These are phyloP conservation scores for Yamadazyma atmosphaerica DNA, from an alignment of 1,139 yeast genomes.

Conservation along the genomic window DNA sequence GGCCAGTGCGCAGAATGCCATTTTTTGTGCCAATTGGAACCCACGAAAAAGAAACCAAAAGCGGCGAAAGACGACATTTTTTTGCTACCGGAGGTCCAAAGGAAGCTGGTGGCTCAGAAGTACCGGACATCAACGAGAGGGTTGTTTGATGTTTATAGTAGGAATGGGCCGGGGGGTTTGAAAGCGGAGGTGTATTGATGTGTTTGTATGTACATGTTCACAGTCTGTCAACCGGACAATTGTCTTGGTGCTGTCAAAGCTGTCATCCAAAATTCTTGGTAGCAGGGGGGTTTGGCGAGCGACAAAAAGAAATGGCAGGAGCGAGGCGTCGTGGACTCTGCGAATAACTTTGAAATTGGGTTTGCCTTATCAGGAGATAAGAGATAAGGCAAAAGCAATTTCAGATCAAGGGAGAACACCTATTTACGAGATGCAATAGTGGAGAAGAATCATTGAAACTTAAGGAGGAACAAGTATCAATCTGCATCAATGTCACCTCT, in stretches of 20 bases:
- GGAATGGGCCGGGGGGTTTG: too few relatives aligned
- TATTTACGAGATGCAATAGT: too few relatives aligned
- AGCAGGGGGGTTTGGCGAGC: neutral
- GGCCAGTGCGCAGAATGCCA: neutral
- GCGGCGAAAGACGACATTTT: constrained; percentile 1
- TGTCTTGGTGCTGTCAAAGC: constrained; percentile 1
- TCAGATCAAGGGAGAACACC: too few relatives aligned
- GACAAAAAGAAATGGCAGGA: neutral
- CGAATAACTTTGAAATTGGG: neutral
- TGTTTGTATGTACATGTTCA: too few relatives aligned
- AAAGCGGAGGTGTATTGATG: too few relatives aligned
- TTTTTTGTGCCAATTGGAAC: neutral
- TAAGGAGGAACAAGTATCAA: too few relatives aligned
- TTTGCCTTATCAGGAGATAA: neutral
- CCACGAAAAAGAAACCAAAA: neutral
- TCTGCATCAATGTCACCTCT: too few relatives aligned
- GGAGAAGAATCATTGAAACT: too few relatives aligned
- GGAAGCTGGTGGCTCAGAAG: neutral
- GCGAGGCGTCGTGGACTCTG: neutral
- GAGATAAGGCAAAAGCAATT: too few relatives aligned
- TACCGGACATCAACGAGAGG: too few relatives aligned
- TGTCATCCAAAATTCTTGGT: neutral
- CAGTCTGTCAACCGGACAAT: neutral
- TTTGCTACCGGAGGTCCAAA: constrained; percentile 1
- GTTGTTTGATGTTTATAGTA: too few relatives aligned